Evolutionary conservation across 2,329 filamentous ascomycete genomes (phyloP).

Genomic region (Phyllosticta citriasiana): DNA sequence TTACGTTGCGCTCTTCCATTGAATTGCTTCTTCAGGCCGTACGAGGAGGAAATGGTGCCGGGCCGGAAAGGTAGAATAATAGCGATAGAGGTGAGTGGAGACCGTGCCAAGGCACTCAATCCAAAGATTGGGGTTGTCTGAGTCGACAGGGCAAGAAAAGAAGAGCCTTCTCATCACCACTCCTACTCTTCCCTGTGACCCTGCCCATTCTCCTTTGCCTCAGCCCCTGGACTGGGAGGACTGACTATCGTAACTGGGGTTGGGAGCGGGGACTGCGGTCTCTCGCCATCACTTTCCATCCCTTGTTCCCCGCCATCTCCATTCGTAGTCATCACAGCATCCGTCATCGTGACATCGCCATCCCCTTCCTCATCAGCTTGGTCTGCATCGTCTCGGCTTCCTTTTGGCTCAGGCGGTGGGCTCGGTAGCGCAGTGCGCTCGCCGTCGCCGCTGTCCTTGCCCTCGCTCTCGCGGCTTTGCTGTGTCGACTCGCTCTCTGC

Average conservation of each 20-base stretch:
- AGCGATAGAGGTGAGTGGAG: background rate
- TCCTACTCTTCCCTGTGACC: background rate
- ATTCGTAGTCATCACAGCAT: background rate
- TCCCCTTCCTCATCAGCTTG: background rate
- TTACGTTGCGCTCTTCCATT: background rate
- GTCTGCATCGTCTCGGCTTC: conserved; percentile 6
- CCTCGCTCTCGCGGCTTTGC: background rate
- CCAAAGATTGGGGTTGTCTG: background rate
- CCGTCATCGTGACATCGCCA: conserved; percentile 3
- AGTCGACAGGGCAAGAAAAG: background rate
- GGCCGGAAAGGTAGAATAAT: background rate
- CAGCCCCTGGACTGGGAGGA: conserved; percentile 24
- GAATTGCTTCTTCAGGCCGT: background rate
- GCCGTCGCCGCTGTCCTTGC: conserved; percentile 20
- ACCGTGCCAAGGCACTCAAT: background rate
- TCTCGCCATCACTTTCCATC: background rate
- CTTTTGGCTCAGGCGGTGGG: conserved; percentile 23
- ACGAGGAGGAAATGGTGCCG: background rate
- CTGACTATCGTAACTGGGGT: conserved; percentile 28
- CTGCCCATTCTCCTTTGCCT: background rate
- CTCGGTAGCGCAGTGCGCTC: conserved; percentile 21
- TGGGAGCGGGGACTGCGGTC: conserved; percentile 6
- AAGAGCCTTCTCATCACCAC: background rate
- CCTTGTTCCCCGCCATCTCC: background rate
- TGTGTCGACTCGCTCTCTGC: conserved; percentile 2